Evolutionary conservation across 306 rosid genomes (phyloP).

Genomic region (Argentina anserina): DNA sequence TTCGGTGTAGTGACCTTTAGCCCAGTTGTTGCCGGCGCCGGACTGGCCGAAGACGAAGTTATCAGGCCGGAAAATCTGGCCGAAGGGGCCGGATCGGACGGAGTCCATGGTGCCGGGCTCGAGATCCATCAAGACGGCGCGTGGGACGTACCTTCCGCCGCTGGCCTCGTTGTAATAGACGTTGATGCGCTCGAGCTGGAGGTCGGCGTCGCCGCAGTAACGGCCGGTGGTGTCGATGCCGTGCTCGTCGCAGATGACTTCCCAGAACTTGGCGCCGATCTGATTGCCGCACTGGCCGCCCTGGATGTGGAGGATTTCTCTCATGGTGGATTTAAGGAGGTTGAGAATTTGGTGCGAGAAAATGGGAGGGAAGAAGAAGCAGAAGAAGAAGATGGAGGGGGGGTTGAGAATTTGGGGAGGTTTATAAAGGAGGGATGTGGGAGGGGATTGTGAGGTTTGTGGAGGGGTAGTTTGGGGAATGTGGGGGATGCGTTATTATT

Average conservation of each 20-base stretch:
- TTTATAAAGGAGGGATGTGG: neutral
- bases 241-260: conserved; percentile 52
- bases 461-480: neutral
- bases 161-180: conserved; percentile 52
- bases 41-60: conserved; percentile 52
- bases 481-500: neutral
- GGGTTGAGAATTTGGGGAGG: neutral
- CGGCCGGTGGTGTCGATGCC: conserved; percentile 43
- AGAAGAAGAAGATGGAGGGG: neutral
- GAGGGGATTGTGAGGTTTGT: neutral
- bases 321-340: conserved; percentile 16
- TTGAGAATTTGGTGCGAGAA: conserved; percentile 10
- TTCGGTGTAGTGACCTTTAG: conserved; percentile 48
- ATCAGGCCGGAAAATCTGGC: conserved; percentile 48
- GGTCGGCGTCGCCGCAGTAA: conserved; percentile 42
- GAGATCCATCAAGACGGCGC: conserved; percentile 53
- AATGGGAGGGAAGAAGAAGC: neutral
- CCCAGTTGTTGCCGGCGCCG: conserved; percentile 56
- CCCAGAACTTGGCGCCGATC: conserved; percentile 58
- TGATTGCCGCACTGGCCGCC: conserved; percentile 57
- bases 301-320: conserved; percentile 53
- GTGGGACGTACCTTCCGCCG: conserved; percentile 48
- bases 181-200: conserved; percentile 48
- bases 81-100: conserved; percentile 45
- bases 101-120: conserved; percentile 58